phyloP scores from a whole-genome alignment of 768 basidiomycete species.

The Kwoniella sp. region DNA sequence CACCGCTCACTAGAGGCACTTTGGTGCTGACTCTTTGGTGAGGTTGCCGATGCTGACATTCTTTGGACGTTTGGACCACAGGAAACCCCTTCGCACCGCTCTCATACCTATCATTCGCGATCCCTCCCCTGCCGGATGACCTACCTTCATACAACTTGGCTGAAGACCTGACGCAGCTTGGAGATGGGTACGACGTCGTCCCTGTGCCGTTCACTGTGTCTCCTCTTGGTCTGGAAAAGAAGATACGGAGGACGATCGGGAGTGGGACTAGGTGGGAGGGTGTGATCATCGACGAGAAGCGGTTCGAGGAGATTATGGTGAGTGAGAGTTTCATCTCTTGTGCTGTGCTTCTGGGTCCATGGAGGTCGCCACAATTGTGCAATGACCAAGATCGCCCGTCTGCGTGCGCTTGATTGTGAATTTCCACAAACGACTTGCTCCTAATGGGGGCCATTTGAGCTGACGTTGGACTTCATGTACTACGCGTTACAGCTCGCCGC shows the following conservation, averaged over 20 bases:
- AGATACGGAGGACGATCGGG: slow-evolving; percentile 34
- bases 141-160: slow-evolving; percentile 40
- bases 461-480: not conserved
- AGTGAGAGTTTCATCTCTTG: slow-evolving; percentile 12
- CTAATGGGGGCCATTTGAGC: too few relatives aligned
- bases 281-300: slow-evolving; percentile 34
- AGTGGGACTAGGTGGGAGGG: slow-evolving; percentile 33
- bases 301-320: slow-evolving; percentile 45
- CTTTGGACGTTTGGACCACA: not conserved
- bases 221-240: slow-evolving; percentile 40
- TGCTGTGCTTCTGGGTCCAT: too few relatives aligned
- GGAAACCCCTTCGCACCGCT: slow-evolving; percentile 52
- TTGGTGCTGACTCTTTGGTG: not conserved
- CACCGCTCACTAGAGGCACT: not conserved
- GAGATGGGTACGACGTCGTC: slow-evolving; percentile 41
- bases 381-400: too few relatives aligned
- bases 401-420: too few relatives aligned
- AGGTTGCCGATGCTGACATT: not conserved
- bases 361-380: too few relatives aligned
- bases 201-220: slow-evolving; percentile 49
- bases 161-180: slow-evolving; percentile 44
- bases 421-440: too few relatives aligned
- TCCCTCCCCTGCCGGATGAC: slow-evolving; percentile 43
- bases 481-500: slow-evolving; percentile 33
- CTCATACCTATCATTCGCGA: slow-evolving; percentile 47